Evolutionary conservation across 2,329 filamentous ascomycete genomes (phyloP).

Genomic region (Aspergillus sp.): DNA sequence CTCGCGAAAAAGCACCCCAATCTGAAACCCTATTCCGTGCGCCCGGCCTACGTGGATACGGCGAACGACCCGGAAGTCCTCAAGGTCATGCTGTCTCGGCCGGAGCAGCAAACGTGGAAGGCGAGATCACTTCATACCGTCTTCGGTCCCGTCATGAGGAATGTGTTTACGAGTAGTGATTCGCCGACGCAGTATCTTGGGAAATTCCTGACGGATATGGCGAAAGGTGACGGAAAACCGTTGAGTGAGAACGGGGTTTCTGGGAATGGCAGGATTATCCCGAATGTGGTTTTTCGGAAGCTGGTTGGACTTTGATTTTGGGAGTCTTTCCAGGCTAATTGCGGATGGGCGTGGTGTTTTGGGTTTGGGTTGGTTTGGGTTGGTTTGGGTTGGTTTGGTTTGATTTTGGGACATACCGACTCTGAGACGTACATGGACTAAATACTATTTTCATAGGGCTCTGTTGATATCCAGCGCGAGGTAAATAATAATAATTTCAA

Average conservation of each 20-base stretch:
- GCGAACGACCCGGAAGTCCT: constrained; percentile 42
- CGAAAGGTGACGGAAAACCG: constrained; percentile 23
- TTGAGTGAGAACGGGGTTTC: constrained; percentile 5
- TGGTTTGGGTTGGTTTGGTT: not conserved
- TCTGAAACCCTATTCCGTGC: constrained; percentile 57
- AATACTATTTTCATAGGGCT: not conserved
- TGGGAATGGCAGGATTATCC: constrained; percentile 12
- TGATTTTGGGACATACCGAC: not conserved
- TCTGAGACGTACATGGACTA: too few species aligned
- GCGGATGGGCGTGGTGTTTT: not conserved
- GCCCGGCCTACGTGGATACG: constrained; percentile 62
- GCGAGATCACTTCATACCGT: constrained; percentile 23
- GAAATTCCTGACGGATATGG: constrained; percentile 49
- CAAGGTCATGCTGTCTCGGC: constrained; percentile 20
- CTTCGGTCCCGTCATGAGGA: constrained; percentile 3
- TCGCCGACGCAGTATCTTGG: constrained; percentile 51
- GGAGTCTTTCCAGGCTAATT: not conserved
- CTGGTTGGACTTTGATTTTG: constrained; percentile 3
- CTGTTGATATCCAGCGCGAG: too few species aligned
- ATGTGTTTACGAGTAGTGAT: constrained; percentile 17
- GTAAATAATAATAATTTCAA: not conserved
- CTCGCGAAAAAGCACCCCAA: constrained; percentile 44
- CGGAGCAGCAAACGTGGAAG: constrained; percentile 22
- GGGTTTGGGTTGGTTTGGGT: not conserved
- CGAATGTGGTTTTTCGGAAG: constrained; percentile 14